Evolutionary conservation across 495 filamentous ascomycete species (phyloP).

Genomic region (Penicillium bovifimosum): DNA sequence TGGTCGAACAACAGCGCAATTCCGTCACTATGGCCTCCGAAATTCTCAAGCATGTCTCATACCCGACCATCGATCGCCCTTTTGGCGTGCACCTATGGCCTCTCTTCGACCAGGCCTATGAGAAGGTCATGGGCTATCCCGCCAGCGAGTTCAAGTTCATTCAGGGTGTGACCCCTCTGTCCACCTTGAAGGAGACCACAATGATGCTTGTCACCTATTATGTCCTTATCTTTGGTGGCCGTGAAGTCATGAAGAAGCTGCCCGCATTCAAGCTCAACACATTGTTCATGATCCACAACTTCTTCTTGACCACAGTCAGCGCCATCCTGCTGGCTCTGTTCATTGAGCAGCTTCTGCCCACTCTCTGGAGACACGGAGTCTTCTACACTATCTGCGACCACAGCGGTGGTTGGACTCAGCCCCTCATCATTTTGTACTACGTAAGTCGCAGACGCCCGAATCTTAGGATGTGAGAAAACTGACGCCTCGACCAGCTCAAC

Average conservation of each 20-base stretch:
- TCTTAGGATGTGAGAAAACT: slow-evolving; percentile 9
- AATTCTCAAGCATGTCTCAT: slow-evolving; percentile 57
- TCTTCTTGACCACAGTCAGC: slow-evolving; percentile 58
- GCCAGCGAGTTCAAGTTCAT: slow-evolving; percentile 57
- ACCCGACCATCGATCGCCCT: slow-evolving; percentile 81
- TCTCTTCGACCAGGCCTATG: slow-evolving; percentile 81
- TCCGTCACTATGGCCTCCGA: slow-evolving; percentile 41
- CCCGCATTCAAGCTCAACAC: slow-evolving; percentile 55
- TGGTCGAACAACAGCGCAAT: not conserved
- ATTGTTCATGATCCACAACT: slow-evolving; percentile 67
- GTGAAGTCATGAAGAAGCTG: slow-evolving; percentile 60
- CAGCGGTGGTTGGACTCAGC: slow-evolving; percentile 61
- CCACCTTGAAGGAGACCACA: slow-evolving; percentile 52
- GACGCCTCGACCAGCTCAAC: slow-evolving; percentile 49
- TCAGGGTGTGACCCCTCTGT: slow-evolving; percentile 53
- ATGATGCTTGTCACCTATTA: slow-evolving; percentile 59
- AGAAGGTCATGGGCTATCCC: slow-evolving; percentile 60
- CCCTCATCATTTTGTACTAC: slow-evolving; percentile 63
- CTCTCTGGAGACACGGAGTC: slow-evolving; percentile 50
- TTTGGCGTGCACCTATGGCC: slow-evolving; percentile 94
- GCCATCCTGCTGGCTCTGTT: slow-evolving; percentile 57
- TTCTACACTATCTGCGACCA: slow-evolving; percentile 63
- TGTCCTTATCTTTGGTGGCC: slow-evolving; percentile 58
- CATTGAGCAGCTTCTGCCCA: slow-evolving; percentile 59
- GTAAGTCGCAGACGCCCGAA: slow-evolving; percentile 38